Percentiles rank a stretch among this genome's conserved stretches.
Conservation (phyloP, 352 stramenopile species). For the Blastocystis hominis region DNA sequence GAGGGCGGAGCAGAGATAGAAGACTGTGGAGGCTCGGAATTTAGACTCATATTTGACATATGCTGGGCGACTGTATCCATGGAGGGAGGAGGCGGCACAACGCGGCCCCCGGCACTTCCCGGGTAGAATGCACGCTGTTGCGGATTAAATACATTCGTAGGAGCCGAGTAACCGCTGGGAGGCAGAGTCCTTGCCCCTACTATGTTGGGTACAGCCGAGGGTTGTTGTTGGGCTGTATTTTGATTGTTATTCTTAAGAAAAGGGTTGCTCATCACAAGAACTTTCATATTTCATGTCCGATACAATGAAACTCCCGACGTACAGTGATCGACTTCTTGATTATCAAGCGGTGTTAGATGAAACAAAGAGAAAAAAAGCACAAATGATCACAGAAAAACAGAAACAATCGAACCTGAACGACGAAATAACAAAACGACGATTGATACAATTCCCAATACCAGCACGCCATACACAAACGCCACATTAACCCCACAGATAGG, state of each 20-base stretch:
- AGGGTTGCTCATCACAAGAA: constrained; percentile 39
- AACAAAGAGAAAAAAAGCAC: neutral
- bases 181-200: neutral
- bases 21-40: constrained; percentile 3
- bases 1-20: constrained; percentile 14
- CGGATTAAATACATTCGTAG: neutral
- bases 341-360: neutral
- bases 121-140: neutral
- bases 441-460: neutral
- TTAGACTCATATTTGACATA: constrained; percentile 38
- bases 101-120: neutral
- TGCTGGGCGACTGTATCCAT: constrained; percentile 12
- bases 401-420: neutral
- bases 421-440: neutral
- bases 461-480: neutral
- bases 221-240: neutral
- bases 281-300: constrained; percentile 4
- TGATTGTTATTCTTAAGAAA: neutral
- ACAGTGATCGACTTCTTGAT: constrained; percentile 21
- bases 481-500: constrained; percentile 48
- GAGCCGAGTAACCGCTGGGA: neutral
- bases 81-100: constrained; percentile 37
- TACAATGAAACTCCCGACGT: constrained; percentile 1
- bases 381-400: neutral
- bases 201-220: neutral